phyloP scores from a whole-genome alignment of 2,329 filamentous ascomycete species.

The Camillea tinctor region DNA sequence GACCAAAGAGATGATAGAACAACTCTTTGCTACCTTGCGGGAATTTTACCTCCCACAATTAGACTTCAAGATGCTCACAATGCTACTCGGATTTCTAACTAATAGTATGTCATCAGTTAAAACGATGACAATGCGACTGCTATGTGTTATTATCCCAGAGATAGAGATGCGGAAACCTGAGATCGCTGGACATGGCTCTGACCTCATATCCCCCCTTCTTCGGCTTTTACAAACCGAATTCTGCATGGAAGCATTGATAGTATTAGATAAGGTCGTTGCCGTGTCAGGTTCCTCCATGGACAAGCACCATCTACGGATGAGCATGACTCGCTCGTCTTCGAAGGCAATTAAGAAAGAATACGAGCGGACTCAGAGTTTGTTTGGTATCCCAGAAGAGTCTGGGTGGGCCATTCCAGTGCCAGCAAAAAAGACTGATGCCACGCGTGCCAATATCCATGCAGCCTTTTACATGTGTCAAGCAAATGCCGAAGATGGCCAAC shows the following conservation, averaged over 20 bases:
- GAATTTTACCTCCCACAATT: constrained; percentile 77
- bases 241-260: constrained; percentile 86
- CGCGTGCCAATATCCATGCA: constrained; percentile 88
- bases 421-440: constrained; percentile 82
- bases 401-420: constrained; percentile 96
- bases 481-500: constrained; percentile 54
- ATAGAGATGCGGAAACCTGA: constrained; percentile 92
- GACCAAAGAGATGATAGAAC: constrained; percentile 72
- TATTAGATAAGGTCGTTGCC: constrained; percentile 92
- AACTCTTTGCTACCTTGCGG: constrained; percentile 71
- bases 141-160: constrained; percentile 80
- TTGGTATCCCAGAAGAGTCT: constrained; percentile 92
- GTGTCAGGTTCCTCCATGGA: constrained; percentile 92
- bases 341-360: constrained; percentile 90
- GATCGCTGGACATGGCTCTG: constrained; percentile 86
- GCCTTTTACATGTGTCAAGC: constrained; percentile 92
- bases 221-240: constrained; percentile 89
- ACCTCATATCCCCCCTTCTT: constrained; percentile 89
- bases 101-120: constrained; percentile 90
- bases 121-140: constrained; percentile 85
- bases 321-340: constrained; percentile 88
- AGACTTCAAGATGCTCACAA: constrained; percentile 83
- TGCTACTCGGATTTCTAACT: constrained; percentile 86
- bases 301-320: constrained; percentile 94
- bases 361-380: constrained; percentile 88